Evolutionary conservation across 495 filamentous ascomycete species (phyloP), one percentile per base, ranked within the genome.

Genomic region (Lasiosphaeris hirsuta): DNA sequence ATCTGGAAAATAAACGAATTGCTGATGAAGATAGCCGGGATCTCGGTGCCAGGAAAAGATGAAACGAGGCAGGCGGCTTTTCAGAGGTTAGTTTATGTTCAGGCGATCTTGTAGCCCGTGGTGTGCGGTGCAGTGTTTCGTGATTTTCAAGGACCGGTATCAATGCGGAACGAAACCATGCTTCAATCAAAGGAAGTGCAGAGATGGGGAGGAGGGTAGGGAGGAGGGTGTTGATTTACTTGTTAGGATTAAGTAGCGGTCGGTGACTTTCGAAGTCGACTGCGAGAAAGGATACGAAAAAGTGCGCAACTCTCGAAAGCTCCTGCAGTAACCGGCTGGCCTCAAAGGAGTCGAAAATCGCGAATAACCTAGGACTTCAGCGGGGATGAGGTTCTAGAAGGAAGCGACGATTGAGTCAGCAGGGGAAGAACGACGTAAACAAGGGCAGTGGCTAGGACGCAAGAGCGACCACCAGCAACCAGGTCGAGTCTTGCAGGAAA

Each of bases 261-360:
- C 58, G 58, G 36, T 30, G 65, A 68, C 66, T 70, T 61, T 72
- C 67, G 62, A 71, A 74, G 62, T 69, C 60, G 63, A 60, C 55
- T 47, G 76, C 76, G 68, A 70, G 45, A 58, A 44, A 74, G 68
- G 75, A 76, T 74, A 54, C 49, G 73, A 60, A 68, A 59, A 56
- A 47, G 61, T 48, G 65, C 67, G 61, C 65, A 59, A 61, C 60
- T 72, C 69, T 75, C 72, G 70, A 80, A 71, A 71, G 68, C 87
- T 91, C 86, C 89, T 90, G 90, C 89, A 92, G 90, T 83, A 81
- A 73, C 89, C 88, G 83, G 89, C 90, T 92, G 89, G 87, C 88
- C 90, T 93, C 86, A 87, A 88, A 88, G 86, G 84, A 88, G 83
- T 74, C 72, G 73, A 76, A 74, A 74, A 67, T 65, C 70, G 64